phyloP scores from a whole-genome alignment of 768 basidiomycete species.

The Brasilioporus rufonigricans region DNA sequence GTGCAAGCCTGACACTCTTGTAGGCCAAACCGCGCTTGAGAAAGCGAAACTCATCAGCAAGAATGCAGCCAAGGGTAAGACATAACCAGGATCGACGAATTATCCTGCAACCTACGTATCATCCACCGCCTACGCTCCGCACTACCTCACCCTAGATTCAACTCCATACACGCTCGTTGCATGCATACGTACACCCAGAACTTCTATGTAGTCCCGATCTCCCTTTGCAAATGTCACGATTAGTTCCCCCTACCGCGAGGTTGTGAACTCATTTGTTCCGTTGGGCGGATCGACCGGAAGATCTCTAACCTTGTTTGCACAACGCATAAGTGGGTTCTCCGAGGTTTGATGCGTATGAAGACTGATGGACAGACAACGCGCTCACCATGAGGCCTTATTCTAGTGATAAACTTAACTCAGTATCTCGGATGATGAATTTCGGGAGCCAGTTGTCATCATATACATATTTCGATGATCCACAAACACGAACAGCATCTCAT shows the following conservation, averaged over 20 bases:
- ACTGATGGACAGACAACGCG: conserved; percentile 21
- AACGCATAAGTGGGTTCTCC: conserved; percentile 24
- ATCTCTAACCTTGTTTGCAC: conserved; percentile 15
- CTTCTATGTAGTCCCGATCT: conserved; percentile 13
- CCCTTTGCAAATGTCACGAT: conserved; percentile 18
- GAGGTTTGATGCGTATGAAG: conserved; percentile 21
- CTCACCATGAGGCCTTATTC: conserved; percentile 23
- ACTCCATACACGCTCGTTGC: conserved; percentile 12
- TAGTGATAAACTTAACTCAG: conserved; percentile 22
- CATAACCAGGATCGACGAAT: conserved; percentile 34
- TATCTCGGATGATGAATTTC: neutral
- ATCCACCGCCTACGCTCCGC: conserved; percentile 9
- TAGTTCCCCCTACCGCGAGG: conserved; percentile 1
- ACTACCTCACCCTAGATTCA: conserved; percentile 12
- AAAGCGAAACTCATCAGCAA: conserved; percentile 94
- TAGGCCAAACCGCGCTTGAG: conserved; percentile 83
- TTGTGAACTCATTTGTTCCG: conserved; percentile 12
- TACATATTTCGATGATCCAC: neutral
- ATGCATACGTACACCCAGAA: conserved; percentile 11
- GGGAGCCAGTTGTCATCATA: neutral
- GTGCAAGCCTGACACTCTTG: conserved; percentile 4
- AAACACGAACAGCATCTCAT: conserved; percentile 1
- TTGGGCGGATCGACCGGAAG: conserved; percentile 16
- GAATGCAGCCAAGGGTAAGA: conserved; percentile 66
- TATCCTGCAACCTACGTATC: neutral